Conservation (phyloP, 2,329 filamentous ascomycete genomes). For the Penicillium concentricum region DNA sequence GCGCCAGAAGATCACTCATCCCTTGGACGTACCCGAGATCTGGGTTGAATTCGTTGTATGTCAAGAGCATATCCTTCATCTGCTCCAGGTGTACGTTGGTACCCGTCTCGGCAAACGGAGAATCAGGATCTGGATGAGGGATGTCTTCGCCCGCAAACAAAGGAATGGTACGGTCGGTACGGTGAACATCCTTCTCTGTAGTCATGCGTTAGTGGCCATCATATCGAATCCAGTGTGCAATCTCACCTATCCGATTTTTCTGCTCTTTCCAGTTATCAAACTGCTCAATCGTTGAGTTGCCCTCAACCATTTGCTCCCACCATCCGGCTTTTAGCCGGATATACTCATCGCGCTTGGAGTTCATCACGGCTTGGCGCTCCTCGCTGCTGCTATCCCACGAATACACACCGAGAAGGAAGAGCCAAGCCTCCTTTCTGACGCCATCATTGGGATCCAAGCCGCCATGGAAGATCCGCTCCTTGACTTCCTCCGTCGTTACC, state of each 20-base stretch:
- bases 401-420: conserved; percentile 87
- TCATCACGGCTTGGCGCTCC: conserved; percentile 78
- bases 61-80: conserved; percentile 98
- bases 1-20: conserved; percentile 95
- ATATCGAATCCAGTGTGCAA: neutral
- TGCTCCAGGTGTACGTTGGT: conserved; percentile 98
- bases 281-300: conserved; percentile 74
- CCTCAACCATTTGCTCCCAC: conserved; percentile 92
- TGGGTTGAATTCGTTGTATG: conserved; percentile 97
- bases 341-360: conserved; percentile 87
- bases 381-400: conserved; percentile 89
- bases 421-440: conserved; percentile 93
- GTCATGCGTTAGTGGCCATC: conserved; percentile 36
- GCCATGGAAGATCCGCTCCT: conserved; percentile 95
- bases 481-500: conserved; percentile 86
- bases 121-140: conserved; percentile 92
- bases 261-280: conserved; percentile 98
- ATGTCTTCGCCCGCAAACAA: conserved; percentile 96
- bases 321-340: conserved; percentile 89
- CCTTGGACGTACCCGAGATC: conserved; percentile 96
- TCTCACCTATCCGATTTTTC: conserved; percentile 85
- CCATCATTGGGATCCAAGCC: conserved; percentile 86
- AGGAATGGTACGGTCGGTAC: conserved; percentile 91
- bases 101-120: conserved; percentile 85
- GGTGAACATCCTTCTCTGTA: conserved; percentile 96